Base-by-base conservation (phyloP, 2,329 filamentous ascomycete species). In the Aspergillus chevalieri region DNA sequence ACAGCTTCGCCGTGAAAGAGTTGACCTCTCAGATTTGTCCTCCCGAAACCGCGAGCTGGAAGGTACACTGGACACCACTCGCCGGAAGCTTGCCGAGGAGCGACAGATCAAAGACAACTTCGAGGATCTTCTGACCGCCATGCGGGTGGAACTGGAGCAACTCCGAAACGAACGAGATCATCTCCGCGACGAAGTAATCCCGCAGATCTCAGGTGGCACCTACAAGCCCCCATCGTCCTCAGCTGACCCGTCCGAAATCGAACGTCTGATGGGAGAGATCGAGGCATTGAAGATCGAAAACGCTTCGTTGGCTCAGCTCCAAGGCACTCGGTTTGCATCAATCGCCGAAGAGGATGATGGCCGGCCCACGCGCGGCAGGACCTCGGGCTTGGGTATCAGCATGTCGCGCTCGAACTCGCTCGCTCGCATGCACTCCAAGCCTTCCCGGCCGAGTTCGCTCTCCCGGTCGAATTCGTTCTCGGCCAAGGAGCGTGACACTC, bases 31-130 rank as follows among this genome's bases (percentile, higher is more conserved):
- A 44, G 70, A 66, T 54, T 59, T 65, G 47, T 66, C 51, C 75
- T 85, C 65, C 22, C 82, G 86, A 48, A 76, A 93, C 34, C 85
- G 81, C 64, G 88, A 95, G 58, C 78, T 97, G 22, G 90, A 96
- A 67, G 76, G 72, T 47, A 83, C 83, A 0, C 83, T 95, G 55
- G 90, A 95, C 57, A 89, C 94, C 62, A 80, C 92, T 44, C 84
- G 86, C 55, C 83, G 91, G 59, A 86, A 88, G 57, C 77, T 98
- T 42, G 78, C 81, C 1, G 90, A 97, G 64, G 93, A 98, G 71
- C 82, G 87, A 49, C 82, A 88, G 66, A 83, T 87, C 59, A 96
- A 95, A 68, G 85, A 89, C 63, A 96, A 94, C 66, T 94, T 97
- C 60, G 90, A 97, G 70, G 91, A 96, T 66, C 78, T 98, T 41